A percentile compares a stretch with the other conserved stretches of the same genome.
These are phyloP conservation scores for Podaxis sp. DNA, from an alignment of 768 basidiomycete genomes.

Conservation along the genomic window DNA sequence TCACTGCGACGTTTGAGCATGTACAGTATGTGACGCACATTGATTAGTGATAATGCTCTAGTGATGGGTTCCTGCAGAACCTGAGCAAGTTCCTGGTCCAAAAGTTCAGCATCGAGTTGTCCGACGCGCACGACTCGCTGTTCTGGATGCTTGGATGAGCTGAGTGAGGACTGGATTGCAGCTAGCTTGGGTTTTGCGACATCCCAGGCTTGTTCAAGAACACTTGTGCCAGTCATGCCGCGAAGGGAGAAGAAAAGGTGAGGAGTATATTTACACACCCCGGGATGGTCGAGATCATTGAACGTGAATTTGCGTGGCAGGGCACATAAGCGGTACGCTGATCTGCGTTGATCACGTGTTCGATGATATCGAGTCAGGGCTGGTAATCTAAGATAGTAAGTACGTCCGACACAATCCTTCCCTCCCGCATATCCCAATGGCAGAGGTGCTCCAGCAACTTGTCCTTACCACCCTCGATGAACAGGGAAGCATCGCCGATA, in stretches of 20 bases:
- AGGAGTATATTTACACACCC: slow-evolving; percentile 10
- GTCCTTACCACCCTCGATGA: slow-evolving; percentile 71
- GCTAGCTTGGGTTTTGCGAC: slow-evolving; percentile 53
- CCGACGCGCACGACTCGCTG: slow-evolving; percentile 76
- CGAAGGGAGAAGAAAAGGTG: slow-evolving; percentile 7
- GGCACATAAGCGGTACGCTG: not conserved
- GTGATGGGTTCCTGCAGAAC: slow-evolving; percentile 81
- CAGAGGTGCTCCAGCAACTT: slow-evolving; percentile 78
- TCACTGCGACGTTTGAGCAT: not conserved
- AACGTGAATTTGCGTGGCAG: slow-evolving; percentile 17
- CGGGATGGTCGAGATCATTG: not conserved
- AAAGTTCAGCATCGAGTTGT: slow-evolving; percentile 86
- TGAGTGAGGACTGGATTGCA: slow-evolving; percentile 42
- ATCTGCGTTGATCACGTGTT: slow-evolving; percentile 18
- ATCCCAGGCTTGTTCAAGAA: slow-evolving; percentile 67
- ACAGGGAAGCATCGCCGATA: slow-evolving; percentile 58
- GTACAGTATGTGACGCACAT: slow-evolving; percentile 42
- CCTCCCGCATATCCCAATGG: slow-evolving; percentile 39
- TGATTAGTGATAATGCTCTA: slow-evolving; percentile 64
- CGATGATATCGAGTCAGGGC: slow-evolving; percentile 20
- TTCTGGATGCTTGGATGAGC: slow-evolving; percentile 24
- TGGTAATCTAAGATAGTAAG: not conserved
- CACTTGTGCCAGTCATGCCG: slow-evolving; percentile 20
- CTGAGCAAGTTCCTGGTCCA: slow-evolving; percentile 84
- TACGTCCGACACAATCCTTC: slow-evolving; percentile 9